Base-by-base conservation (phyloP, 2,329 filamentous ascomycete genomes). In the Dichotomopilus funicola region DNA sequence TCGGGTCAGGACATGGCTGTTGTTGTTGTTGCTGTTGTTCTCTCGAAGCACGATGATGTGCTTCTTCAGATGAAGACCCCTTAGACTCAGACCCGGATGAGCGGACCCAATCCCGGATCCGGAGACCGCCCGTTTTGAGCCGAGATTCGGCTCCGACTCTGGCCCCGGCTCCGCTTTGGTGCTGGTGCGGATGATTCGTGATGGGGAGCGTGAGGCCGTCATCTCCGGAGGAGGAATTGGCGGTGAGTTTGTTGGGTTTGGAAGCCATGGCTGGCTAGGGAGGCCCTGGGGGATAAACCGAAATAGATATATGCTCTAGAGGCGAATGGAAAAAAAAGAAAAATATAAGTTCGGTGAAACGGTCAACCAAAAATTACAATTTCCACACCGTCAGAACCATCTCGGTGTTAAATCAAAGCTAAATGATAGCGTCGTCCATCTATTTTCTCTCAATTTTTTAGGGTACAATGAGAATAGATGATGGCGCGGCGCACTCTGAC, bases 41-140 rank as follows among this genome's bases (percentile, higher is more conserved):
- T 27, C 19, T 3, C 3, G 3, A 27, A 27, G 19, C 19, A n/a
- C n/a, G 41, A n/a, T 13, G 38, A 34, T 10, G 48, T 38, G 42
- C 13, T 46, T 36, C 7, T 12, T 36, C 31, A 31, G 49, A 13
- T 42, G 53, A 12, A 27, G 19, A 27, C 19, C 19, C 19, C 19
- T 27, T 27, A 3, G 19, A 27, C 19, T 27, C 42, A 45, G 54
- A 52, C 1, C 19, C 35, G 8, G 49, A 42, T 10, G 54, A 46
- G 49, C 54, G 54, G 4, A 33, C 35, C 54, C 54, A 53, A 50
- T 53, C 50, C 45, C 54, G 54, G 46, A 56, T 56, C n/a, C 50
- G 45, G 10, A 56, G 37, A 33, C 54, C 54, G 36, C 19, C 19
- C 19, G 34, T 33, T 3, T 27, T 19, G 44, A 12, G 9, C 5